Evolutionary conservation across 208 protist genomes (phyloP).

Genomic region (Trypanosoma vivax): DNA sequence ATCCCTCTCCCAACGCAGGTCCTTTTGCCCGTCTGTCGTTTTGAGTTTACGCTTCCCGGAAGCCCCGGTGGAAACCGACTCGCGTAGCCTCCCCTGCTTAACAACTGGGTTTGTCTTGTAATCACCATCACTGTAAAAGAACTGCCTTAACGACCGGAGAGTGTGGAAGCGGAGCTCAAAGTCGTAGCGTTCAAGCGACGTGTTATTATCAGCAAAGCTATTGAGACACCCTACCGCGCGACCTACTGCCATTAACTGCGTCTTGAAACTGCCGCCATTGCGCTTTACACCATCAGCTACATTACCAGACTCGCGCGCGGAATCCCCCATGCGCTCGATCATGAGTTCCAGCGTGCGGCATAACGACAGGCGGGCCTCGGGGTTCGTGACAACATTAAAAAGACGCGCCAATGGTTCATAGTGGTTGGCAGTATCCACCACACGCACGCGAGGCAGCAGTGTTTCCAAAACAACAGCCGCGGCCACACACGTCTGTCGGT

Average conservation of each 20-base stretch:
- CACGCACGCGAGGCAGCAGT: conserved; percentile 18
- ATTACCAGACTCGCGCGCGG: background rate
- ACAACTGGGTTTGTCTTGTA: conserved; percentile 10
- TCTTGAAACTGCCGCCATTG: background rate
- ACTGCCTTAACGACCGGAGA: conserved; percentile 61
- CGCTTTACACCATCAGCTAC: conserved; percentile 2
- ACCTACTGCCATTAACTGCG: conserved; percentile 53
- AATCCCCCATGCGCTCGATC: conserved; percentile 1
- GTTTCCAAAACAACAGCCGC: conserved; percentile 26
- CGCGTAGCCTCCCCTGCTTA: background rate
- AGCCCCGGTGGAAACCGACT: background rate
- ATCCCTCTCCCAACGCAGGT: conserved; percentile 43
- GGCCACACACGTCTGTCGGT: conserved; percentile 39
- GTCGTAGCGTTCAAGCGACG: conserved; percentile 64
- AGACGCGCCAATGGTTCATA: conserved; percentile 61
- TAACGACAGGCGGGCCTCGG: conserved; percentile 55
- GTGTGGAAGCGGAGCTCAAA: conserved; percentile 86
- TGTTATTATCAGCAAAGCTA: conserved; percentile 52
- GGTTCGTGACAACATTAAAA: conserved; percentile 72
- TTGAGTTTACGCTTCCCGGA: conserved; percentile 1
- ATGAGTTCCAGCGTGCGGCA: conserved; percentile 35
- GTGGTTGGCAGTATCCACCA: conserved; percentile 32
- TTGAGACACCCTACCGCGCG: conserved; percentile 70
- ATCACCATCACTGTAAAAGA: conserved; percentile 74
- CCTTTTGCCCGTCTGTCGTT: background rate